Base-by-base conservation (phyloP, 1,284 basidiomycete species). In the Xanthoconium separans region DNA sequence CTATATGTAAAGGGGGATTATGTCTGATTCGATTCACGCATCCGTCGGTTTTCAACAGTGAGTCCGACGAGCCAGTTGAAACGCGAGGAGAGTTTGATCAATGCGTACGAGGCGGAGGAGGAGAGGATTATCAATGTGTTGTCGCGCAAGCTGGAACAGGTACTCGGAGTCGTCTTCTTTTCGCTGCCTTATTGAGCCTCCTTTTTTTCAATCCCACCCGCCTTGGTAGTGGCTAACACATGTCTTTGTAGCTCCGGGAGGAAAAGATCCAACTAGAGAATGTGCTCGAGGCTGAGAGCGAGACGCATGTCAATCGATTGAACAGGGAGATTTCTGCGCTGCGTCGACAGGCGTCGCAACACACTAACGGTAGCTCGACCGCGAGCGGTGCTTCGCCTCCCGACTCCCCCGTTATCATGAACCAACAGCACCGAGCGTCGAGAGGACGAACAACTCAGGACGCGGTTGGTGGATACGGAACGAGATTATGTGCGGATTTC, bases 71-170 rank as follows among this genome's bases (percentile, higher is more conserved):
- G 74, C 53, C 78, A 79, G 44, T 60, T 75, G 36, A 77, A 80
- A 59, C 71, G 74, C 29, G 81, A 85, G 61, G 89, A 91, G 65
- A 84, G 82, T 51, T 77, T 92, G 64, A 91, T 92, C 64, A 90
- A 91, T 70, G 86, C 86, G 15, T 91, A 90, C 66, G 89, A 93
- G 62, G 91, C 89, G 6, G 90, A 93, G 71, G 90, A 93, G 69
- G 90, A 93, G 66, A 81, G 89, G 42, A 89, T 93, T 54, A 88
- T 90, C 57, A 91, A 91, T 61, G 77, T 87, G 11, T 74, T 91
- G 55, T 91, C 85, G 39, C 77, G 87, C 58, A 91, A 89, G 66
- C 75, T 91, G 53, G 89, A 91, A 73, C 79, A 87, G 83, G 90
- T 88, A 51, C 53, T 81, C 71, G 8, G n/a, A 6, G 15, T 16